Evolutionary conservation across 257 asterid genomes (phyloP).

Genomic region (Schizonepeta tenuifolia): DNA sequence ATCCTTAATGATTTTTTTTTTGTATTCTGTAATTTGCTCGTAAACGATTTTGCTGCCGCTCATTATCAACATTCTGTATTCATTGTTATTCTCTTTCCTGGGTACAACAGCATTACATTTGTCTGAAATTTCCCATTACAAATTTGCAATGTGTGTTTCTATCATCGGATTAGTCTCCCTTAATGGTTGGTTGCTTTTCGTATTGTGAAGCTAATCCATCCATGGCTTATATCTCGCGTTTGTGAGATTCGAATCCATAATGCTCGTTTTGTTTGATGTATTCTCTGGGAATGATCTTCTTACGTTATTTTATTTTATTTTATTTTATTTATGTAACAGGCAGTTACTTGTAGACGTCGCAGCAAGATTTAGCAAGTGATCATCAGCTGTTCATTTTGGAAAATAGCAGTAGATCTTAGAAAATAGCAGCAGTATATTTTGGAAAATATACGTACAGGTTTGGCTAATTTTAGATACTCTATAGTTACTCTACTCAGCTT

Average conservation of each 20-base stretch:
- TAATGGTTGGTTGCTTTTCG: neutral
- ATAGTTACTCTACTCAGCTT: conserved; percentile 31
- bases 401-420: conserved; percentile 32
- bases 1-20: neutral
- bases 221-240: neutral
- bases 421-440: conserved; percentile 14
- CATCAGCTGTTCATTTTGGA: conserved; percentile 26
- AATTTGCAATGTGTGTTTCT: neutral
- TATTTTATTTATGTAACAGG: conserved; percentile 40
- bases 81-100: neutral
- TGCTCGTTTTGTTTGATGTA: neutral
- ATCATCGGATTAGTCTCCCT: neutral
- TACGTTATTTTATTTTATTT: neutral
- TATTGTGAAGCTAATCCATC: neutral
- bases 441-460: conserved; percentile 44
- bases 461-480: conserved; percentile 40
- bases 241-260: neutral
- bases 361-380: conserved; percentile 33
- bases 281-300: neutral
- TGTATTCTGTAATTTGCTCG: neutral
- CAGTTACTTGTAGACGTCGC: conserved; percentile 40
- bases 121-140: neutral
- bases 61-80: neutral
- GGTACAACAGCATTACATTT: neutral
- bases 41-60: neutral